phyloP scores from a whole-genome alignment of 768 basidiomycete species.

The Crepidotus variabilis region DNA sequence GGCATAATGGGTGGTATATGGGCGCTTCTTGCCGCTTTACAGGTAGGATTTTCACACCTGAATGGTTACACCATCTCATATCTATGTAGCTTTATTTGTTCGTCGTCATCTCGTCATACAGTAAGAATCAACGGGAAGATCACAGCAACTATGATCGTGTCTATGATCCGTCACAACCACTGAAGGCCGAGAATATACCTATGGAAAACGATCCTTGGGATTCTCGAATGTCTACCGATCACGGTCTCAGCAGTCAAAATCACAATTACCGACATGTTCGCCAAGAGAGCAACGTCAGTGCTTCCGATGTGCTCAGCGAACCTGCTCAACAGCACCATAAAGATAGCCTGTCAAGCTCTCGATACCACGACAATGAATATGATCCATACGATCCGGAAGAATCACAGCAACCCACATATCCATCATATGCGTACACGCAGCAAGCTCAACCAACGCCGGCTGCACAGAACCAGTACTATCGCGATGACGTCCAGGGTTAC shows the following conservation, averaged over 20 bases:
- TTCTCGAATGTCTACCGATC: conserved; percentile 47
- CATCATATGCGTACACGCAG: conserved; percentile 32
- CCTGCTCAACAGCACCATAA: conserved; percentile 41
- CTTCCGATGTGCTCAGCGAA: conserved; percentile 50
- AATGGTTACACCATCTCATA: neutral
- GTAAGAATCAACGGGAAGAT: conserved; percentile 69
- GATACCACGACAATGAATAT: conserved; percentile 31
- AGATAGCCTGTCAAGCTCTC: conserved; percentile 32
- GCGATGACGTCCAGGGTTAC: conserved; percentile 24
- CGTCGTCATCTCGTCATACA: conserved; percentile 53
- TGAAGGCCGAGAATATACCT: conserved; percentile 55
- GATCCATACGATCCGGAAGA: conserved; percentile 16
- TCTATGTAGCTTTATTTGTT: conserved; percentile 44
- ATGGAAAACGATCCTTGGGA: conserved; percentile 75
- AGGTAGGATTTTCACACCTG: conserved; percentile 42
- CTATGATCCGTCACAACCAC: conserved; percentile 51
- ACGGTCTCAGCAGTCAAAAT: conserved; percentile 15
- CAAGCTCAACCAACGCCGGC: conserved; percentile 34
- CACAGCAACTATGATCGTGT: conserved; percentile 77
- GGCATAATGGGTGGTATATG: conserved; percentile 91
- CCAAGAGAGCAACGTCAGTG: conserved; percentile 50
- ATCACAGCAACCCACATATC: conserved; percentile 16
- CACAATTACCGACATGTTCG: conserved; percentile 46
- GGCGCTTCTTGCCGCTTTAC: conserved; percentile 73
- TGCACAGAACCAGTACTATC: conserved; percentile 24